Evolutionary conservation across 805 yeast genomes (phyloP).

Genomic region (Schizosaccharomyces osmophilus): DNA sequence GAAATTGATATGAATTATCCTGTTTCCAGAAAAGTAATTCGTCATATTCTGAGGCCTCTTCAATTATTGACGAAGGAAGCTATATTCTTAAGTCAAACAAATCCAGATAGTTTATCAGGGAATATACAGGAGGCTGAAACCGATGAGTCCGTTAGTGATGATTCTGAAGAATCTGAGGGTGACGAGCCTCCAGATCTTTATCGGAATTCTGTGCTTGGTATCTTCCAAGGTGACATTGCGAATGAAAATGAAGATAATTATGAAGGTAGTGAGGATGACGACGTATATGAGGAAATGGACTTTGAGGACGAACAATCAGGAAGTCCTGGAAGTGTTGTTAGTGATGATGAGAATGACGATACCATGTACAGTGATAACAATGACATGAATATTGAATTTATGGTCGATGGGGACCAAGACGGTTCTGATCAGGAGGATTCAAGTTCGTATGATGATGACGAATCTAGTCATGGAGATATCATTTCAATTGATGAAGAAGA

Average conservation of each 20-base stretch:
- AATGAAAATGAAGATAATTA: slow-evolving; percentile 39
- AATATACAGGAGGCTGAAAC: slow-evolving; percentile 26
- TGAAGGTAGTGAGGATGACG: slow-evolving; percentile 14
- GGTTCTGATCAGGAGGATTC: slow-evolving; percentile 12
- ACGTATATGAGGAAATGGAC: slow-evolving; percentile 8
- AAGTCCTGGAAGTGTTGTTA: slow-evolving; percentile 16
- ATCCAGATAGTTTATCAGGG: not conserved
- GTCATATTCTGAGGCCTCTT: slow-evolving; percentile 30
- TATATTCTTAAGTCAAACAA: slow-evolving; percentile 13
- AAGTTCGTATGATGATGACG: slow-evolving; percentile 8
- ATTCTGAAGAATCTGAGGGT: slow-evolving; percentile 10
- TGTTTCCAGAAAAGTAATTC: slow-evolving; percentile 30
- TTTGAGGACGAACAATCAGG: slow-evolving; percentile 37
- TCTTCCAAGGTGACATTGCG: slow-evolving; percentile 65
- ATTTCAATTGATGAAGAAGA: slow-evolving; percentile 10
- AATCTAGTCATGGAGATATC: slow-evolving; percentile 4
- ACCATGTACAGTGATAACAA: slow-evolving; percentile 9
- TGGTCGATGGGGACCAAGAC: slow-evolving; percentile 11
- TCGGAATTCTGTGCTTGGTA: slow-evolving; percentile 73
- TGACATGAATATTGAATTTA: slow-evolving; percentile 7
- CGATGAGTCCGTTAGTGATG: slow-evolving; percentile 22
- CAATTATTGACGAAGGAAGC: slow-evolving; percentile 13
- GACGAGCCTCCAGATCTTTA: slow-evolving; percentile 69
- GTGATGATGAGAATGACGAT: slow-evolving; percentile 24
- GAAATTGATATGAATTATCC: slow-evolving; percentile 55